Conservation (phyloP, 2,329 filamentous ascomycete species). For the Arthrobotrys megalospora region DNA sequence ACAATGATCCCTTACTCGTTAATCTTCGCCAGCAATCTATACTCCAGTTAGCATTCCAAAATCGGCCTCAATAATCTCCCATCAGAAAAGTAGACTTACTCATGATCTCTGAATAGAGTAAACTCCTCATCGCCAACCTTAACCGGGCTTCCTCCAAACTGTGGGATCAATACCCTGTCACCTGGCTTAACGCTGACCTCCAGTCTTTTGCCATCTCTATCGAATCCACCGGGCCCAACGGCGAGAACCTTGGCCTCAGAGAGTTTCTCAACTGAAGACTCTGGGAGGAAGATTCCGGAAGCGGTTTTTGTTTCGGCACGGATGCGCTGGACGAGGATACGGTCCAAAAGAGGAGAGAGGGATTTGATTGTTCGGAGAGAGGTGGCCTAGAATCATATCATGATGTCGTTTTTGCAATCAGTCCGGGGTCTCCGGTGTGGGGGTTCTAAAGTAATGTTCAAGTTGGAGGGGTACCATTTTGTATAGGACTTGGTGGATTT, state of each 20-base stretch:
- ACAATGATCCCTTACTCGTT: constrained; percentile 80
- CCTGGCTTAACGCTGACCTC: constrained; percentile 85
- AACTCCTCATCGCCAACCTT: constrained; percentile 99
- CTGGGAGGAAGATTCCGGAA: constrained; percentile 96
- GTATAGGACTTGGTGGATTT: too few species aligned
- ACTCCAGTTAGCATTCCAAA: neutral
- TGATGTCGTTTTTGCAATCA: constrained; percentile 63
- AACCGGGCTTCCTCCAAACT: constrained; percentile 93
- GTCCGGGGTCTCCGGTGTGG: constrained; percentile 38
- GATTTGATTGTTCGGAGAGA: constrained; percentile 95
- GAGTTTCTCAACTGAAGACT: constrained; percentile 96
- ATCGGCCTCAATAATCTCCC: neutral
- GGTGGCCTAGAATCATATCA: constrained; percentile 71
- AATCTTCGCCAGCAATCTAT: constrained; percentile 97
- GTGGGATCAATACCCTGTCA: constrained; percentile 95
- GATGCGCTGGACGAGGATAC: constrained; percentile 96
- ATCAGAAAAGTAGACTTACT: constrained; percentile 76
- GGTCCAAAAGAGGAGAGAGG: constrained; percentile 95
- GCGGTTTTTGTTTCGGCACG: constrained; percentile 98
- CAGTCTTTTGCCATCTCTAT: constrained; percentile 90
- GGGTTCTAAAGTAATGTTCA: neutral
- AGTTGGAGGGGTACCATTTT: too few species aligned
- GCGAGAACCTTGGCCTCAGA: constrained; percentile 98
- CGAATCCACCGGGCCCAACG: constrained; percentile 88
- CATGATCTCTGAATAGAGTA: constrained; percentile 95